Conservation (phyloP, 2,329 filamentous ascomycete species). For the Canariomyces notabilis region DNA sequence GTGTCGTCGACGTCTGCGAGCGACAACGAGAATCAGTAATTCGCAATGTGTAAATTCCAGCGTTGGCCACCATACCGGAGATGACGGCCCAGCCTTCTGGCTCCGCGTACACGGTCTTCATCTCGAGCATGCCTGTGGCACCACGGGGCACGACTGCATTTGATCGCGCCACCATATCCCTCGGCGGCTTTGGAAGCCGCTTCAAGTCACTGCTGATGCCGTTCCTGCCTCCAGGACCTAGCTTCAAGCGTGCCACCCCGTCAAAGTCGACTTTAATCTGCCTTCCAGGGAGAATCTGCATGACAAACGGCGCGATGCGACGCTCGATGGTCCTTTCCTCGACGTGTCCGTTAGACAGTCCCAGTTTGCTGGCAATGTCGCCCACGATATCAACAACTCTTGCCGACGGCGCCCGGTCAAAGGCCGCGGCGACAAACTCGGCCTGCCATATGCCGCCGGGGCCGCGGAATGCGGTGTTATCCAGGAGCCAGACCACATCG, state of each 20-base stretch:
- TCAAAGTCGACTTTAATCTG: conserved; percentile 60
- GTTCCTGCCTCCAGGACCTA: conserved; percentile 67
- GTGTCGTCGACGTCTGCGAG: conserved; percentile 81
- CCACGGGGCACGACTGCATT: conserved; percentile 47
- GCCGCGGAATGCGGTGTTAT: conserved; percentile 75
- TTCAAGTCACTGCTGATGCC: conserved; percentile 66
- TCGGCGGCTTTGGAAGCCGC: conserved; percentile 41
- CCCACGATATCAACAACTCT: conserved; percentile 52
- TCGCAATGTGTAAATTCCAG: no score
- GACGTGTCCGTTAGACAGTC: conserved; percentile 20
- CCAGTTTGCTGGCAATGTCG: conserved; percentile 23
- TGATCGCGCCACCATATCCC: conserved; percentile 43
- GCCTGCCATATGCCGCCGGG: conserved; percentile 60
- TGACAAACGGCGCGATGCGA: conserved; percentile 71
- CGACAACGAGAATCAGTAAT: conserved; percentile 17
- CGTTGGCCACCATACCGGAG: conserved; percentile 47
- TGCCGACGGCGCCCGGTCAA: conserved; percentile 65
- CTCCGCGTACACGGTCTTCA: conserved; percentile 69
- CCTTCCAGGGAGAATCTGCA: conserved; percentile 66
- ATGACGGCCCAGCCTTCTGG: conserved; percentile 80
- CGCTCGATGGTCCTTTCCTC: conserved; percentile 49
- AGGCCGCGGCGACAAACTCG: conserved; percentile 79
- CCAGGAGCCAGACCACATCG: conserved; percentile 81
- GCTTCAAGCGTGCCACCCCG: conserved; percentile 39
- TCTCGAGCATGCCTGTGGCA: conserved; percentile 51